These are phyloP conservation scores for Clonostachys sp. DNA, from an alignment of 2,329 filamentous ascomycete genomes.

Conservation along the genomic window DNA sequence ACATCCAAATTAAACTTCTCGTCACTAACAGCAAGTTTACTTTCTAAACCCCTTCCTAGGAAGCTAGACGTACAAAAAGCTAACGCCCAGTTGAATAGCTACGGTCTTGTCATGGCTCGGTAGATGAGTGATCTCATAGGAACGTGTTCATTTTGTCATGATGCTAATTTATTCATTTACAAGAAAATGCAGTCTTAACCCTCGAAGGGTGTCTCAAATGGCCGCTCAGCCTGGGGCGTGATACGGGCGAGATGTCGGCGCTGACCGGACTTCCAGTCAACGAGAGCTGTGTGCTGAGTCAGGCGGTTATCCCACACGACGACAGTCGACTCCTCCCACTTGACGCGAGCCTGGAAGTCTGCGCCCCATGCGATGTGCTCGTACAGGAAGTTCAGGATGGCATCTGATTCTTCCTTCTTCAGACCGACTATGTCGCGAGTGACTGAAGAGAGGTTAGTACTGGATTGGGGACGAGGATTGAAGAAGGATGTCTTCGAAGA, in stretches of 20 bases:
- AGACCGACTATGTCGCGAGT: constrained; percentile 76
- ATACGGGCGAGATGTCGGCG: constrained; percentile 76
- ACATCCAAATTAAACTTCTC: too few relatives aligned
- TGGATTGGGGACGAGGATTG: neutral
- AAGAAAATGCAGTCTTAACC: neutral
- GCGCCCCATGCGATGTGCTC: constrained; percentile 48
- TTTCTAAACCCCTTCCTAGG: too few relatives aligned
- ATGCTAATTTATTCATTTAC: too few relatives aligned
- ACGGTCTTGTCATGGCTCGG: too few relatives aligned
- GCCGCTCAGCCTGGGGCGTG: constrained; percentile 76
- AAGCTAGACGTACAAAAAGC: too few relatives aligned
- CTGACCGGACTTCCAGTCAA: constrained; percentile 79
- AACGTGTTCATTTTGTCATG: too few relatives aligned
- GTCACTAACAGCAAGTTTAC: too few relatives aligned
- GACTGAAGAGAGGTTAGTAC: constrained; percentile 39
- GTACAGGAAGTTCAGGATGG: constrained; percentile 67
- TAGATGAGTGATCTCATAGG: too few relatives aligned
- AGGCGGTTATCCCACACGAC: constrained; percentile 86
- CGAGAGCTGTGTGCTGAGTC: constrained; percentile 71
- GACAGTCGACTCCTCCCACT: constrained; percentile 76
- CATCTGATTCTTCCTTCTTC: constrained; percentile 84
- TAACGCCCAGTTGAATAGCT: too few relatives aligned
- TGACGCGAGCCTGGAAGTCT: constrained; percentile 67
- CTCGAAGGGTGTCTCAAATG: constrained; percentile 61
- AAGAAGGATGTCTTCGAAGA: neutral